Evolutionary conservation across 208 protist genomes (phyloP).

Genomic region (Naegleria lovaniensis): DNA sequence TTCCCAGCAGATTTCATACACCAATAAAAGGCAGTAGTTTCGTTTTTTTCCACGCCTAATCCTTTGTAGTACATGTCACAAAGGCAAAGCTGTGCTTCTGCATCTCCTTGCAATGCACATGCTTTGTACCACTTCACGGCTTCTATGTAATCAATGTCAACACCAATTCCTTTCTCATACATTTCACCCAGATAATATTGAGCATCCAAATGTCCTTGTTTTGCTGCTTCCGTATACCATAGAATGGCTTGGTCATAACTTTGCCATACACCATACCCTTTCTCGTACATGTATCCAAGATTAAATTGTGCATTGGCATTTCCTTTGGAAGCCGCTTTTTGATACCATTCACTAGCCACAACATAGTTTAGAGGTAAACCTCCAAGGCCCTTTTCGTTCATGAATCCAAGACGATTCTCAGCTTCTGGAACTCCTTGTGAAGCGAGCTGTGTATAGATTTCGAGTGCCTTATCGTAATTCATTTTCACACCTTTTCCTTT

Average conservation of each 20-base stretch:
- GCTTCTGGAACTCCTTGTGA: no score
- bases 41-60: background rate
- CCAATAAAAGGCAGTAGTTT: background rate
- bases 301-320: background rate
- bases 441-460: no score
- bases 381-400: background rate
- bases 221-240: background rate
- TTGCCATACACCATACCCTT: background rate
- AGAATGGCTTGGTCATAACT: background rate
- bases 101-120: background rate
- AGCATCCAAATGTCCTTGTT: background rate
- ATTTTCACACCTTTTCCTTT: no score
- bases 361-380: background rate
- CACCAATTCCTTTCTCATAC: background rate
- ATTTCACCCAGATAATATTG: background rate
- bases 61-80: background rate
- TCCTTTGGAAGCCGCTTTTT: background rate
- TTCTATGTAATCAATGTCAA: background rate
- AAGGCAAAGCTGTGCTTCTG: background rate
- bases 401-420: no score
- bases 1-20: background rate
- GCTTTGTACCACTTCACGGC: background rate
- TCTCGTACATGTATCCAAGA: background rate
- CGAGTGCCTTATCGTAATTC: no score
- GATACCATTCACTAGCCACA: background rate